Evolutionary conservation across 2,329 filamentous ascomycete genomes (phyloP), one percentile per base, ranked within the genome.

Genomic region (Coniella lustricola): DNA sequence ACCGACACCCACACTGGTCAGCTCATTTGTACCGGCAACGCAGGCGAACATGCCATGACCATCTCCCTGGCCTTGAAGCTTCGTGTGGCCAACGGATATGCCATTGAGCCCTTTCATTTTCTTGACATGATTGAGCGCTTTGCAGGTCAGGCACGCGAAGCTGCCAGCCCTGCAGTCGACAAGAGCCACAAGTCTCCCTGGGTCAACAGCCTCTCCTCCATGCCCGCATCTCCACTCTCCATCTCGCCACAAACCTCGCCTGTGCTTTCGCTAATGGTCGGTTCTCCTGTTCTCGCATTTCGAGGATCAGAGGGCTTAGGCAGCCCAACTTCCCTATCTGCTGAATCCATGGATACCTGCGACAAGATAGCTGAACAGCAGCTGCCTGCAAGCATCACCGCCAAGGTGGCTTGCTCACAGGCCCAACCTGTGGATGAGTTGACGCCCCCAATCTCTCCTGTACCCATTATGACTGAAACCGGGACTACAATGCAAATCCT

Each of bases 1-100:
- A 33, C 14, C 32, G 44, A 47, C 25, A 29, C 25, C 10, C 25
- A 29, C 10, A 44, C 31, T 8, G 16, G 37, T 12, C 54, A 56
- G n/a, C 50, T 61, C 14, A 55, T 65, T 39, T 56, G 56, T 3
- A 65, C 63, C 1, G 63, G 60, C 9, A 65, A 65, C 43, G 62
- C 63, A 1, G 63, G 61, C 25, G 61, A 64, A 48, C 61, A 64
- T 43, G 60, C 62, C 49, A 66, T 69, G 59, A 62, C 59, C 12
- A 61, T 69, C 51, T 59, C 59, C 7, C 54, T 70, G n/a, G 67
- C 64, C 2, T 44, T 58, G 9, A 61, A 65, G 54, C 54, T 64
- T 22, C 48, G 57, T 14, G 44, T 62, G 32, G 63, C 62, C 1
- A 53, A 57, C 33, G 62, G 63, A 10, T 65, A 64, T 31, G 62